A percentile compares a stretch with the other conserved stretches of the same genome.
phyloP scores from a whole-genome alignment of 148 eudicot species.

The Rhododendron vialii region DNA sequence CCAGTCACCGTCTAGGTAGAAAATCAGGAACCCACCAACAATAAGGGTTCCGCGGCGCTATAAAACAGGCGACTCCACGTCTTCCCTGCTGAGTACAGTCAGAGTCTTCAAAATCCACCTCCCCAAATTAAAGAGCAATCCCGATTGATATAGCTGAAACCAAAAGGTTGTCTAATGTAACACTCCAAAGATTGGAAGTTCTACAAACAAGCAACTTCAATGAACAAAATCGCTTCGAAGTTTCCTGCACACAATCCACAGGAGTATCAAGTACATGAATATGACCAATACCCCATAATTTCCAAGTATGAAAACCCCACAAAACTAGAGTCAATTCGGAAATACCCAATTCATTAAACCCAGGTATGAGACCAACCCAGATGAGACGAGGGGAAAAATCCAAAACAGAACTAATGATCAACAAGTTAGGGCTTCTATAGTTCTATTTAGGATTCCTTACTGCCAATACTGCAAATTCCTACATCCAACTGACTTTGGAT shows the following conservation, averaged over 20 bases:
- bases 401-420: not conserved
- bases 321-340: not conserved
- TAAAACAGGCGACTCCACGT: not conserved
- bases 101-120: constrained; percentile 2
- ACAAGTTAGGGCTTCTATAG: not conserved
- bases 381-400: constrained; percentile 2
- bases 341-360: constrained; percentile 12
- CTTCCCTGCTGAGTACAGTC: not conserved
- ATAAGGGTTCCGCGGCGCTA: not conserved
- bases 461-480: not conserved
- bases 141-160: constrained; percentile 5
- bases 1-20: not conserved
- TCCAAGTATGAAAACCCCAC: not conserved
- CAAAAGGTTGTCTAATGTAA: constrained; percentile 3
- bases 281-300: not conserved
- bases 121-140: not conserved
- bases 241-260: not conserved
- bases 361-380: constrained; percentile 7
- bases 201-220: not conserved
- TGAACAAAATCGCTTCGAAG: not conserved
- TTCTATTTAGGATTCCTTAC: not conserved
- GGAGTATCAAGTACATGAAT: not conserved
- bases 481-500: not conserved
- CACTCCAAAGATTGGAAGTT: not conserved
- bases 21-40: not conserved